Base-by-base conservation (phyloP, 352 stramenopile genomes). In the Blastocystis sp. region DNA sequence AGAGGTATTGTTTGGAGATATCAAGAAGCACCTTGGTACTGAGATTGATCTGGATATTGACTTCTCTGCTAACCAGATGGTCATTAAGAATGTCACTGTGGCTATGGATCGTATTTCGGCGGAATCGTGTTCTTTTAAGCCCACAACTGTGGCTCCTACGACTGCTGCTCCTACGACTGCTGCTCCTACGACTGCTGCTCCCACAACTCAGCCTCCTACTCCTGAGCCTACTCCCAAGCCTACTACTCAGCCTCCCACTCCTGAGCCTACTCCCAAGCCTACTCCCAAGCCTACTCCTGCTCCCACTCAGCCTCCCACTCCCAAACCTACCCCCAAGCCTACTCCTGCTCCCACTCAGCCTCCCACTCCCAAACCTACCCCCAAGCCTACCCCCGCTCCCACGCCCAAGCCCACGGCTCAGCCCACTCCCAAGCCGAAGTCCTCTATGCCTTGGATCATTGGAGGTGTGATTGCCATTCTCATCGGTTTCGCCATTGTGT, bases 401-500 rank as follows among this genome's bases (percentile, higher is more conserved):
- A 79, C 69, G 4, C 9, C 29, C 16, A 9, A 6, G 7, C 49
- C 49, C 34, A 79, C 69, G 6, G 75, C 24, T 16, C 9, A 27
- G 0, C 75, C 75, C 3, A 53, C 56, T 48, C 53, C 54, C 3
- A 46, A 57, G 42, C 75, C 75, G 27, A 85, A 56, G 46, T 63
- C 38, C 32, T 65, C 48, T 61, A 38, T 57, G 61, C 24, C 29
- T 36, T 81, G 69, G 69, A 64, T 81, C 42, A 81, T 81, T 65
- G 69, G 54, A 4, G 69, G 69, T 34, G 27, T 38, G 40, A 24
- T 81, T 27, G 32, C 29, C 40, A 81, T 81, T 49, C 1, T 81
- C 11, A 81, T 81, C 42, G 69, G 69, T 44, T 65, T 81, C 27
- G n/a, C 56, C 29, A 81, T 81, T 51, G 63, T 81, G 4, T 63